Evolutionary conservation across 768 basidiomycete species (phyloP).

Genomic region (Daedalea quercina): DNA sequence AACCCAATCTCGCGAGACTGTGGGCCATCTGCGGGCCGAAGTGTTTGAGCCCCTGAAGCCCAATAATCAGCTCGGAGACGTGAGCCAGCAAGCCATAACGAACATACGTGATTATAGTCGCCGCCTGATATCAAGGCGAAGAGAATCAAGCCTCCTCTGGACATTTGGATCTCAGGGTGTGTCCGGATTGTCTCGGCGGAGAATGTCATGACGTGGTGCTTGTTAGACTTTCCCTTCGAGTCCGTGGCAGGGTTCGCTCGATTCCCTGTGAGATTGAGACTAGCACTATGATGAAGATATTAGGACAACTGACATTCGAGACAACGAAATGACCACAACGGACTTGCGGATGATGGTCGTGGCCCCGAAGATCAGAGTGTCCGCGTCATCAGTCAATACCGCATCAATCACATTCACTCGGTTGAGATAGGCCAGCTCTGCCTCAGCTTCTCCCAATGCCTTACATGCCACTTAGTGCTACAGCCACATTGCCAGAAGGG

Average conservation of each 20-base stretch:
- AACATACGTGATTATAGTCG: conserved; percentile 27
- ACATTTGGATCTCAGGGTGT: conserved; percentile 19
- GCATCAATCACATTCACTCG: conserved; percentile 33
- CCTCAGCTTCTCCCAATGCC: conserved; percentile 45
- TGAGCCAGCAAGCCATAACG: background rate
- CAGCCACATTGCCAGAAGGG: background rate
- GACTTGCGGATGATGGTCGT: conserved; percentile 34
- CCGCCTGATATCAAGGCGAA: conserved; percentile 29
- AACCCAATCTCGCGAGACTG: conserved; percentile 20
- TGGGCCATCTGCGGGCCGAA: conserved; percentile 17
- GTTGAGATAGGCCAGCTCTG: conserved; percentile 40
- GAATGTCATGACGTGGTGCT: conserved; percentile 19
- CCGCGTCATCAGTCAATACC: conserved; percentile 42
- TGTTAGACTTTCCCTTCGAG: conserved; percentile 18
- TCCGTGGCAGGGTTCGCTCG: conserved; percentile 18
- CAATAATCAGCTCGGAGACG: background rate
- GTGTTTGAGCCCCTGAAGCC: conserved; percentile 13
- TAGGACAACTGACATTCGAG: background rate
- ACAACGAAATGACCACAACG: background rate
- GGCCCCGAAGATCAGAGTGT: conserved; percentile 42
- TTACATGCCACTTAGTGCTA: conserved; percentile 7
- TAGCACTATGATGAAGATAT: conserved; percentile 4
- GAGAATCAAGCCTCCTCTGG: conserved; percentile 25
- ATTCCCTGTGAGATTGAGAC: conserved; percentile 21
- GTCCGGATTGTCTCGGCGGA: conserved; percentile 17